A percentile compares a stretch with the other conserved stretches of the same genome.
These are phyloP conservation scores for Nicotiana knightiana DNA, from an alignment of 257 asterid genomes.

Conservation along the genomic window DNA sequence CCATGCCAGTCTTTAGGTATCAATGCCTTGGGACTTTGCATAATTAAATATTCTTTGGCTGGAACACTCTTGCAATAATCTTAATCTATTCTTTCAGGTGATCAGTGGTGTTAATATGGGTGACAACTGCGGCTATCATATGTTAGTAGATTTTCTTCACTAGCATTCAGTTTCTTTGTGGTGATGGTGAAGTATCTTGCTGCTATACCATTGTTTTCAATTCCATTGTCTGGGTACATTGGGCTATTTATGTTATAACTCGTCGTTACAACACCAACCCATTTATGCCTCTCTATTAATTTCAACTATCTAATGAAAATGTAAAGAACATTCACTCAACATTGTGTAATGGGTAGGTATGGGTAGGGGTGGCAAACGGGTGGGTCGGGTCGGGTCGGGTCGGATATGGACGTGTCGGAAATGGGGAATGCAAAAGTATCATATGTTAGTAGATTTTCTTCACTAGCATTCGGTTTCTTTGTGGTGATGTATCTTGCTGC, in stretches of 20 bases:
- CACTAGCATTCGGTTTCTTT: background rate
- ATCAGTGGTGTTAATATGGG: constrained; percentile 89
- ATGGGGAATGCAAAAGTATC: constrained; percentile 16
- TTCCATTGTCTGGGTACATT: background rate
- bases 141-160: constrained; percentile 39
- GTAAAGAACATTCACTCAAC: background rate
- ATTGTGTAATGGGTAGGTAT: background rate
- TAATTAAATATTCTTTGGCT: background rate
- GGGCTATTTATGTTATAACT: background rate
- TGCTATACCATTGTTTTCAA: background rate
- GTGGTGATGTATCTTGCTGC: background rate
- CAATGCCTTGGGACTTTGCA: background rate
- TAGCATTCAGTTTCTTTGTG: background rate
- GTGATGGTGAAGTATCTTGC: background rate
- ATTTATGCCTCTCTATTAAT: background rate
- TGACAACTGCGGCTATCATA: constrained; percentile 77
- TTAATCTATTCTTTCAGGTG: constrained; percentile 48
- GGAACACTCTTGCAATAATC: constrained; percentile 2
- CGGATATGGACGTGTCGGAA: no score
- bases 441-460: constrained; percentile 46
- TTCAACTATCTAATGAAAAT: background rate
- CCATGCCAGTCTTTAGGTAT: background rate
- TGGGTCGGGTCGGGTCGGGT: no score
- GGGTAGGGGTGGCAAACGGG: no score
- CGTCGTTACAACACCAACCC: background rate